Evolutionary conservation across 208 protist genomes (phyloP).

Genomic region (Wallacemonas collosoma): DNA sequence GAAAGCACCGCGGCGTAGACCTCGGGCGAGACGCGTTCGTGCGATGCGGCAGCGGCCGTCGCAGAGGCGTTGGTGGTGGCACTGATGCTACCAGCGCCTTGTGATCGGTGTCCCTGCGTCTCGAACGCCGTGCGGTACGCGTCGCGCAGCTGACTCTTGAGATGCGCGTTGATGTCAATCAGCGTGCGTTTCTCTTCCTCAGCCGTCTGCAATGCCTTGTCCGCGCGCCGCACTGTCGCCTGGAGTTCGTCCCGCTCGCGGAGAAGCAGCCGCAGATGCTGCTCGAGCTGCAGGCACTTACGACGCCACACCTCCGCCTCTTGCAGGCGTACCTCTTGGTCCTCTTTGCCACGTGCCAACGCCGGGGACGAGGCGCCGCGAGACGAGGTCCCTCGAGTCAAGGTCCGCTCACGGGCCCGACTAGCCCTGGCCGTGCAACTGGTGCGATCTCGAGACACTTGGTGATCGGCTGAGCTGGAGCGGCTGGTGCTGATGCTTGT

Average conservation of each 20-base stretch:
- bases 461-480: not conserved
- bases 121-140: slow-evolving; percentile 61
- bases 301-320: slow-evolving; percentile 81
- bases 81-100: not conserved
- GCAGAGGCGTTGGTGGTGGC: not conserved
- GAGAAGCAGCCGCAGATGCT: slow-evolving; percentile 61
- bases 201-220: slow-evolving; percentile 51
- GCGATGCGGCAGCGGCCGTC: not conserved
- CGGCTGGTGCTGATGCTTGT: slow-evolving; percentile 6
- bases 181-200: slow-evolving; percentile 76
- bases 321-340: slow-evolving; percentile 25
- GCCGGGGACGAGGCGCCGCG: no score
- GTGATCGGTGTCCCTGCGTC: not conserved
- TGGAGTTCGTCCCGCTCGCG: slow-evolving; percentile 66
- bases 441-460: no score
- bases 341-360: not conserved
- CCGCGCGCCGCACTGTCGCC: slow-evolving; percentile 45
- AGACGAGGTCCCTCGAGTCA: no score
- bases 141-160: slow-evolving; percentile 86
- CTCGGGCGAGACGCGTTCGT: slow-evolving; percentile 22
- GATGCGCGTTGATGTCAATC: slow-evolving; percentile 80
- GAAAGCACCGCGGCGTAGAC: slow-evolving; percentile 28
- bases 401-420: no score
- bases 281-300: slow-evolving; percentile 76
- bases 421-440: no score